phyloP scores from a whole-genome alignment of 805 yeast species.

The Wickerhamomyces bovis region DNA sequence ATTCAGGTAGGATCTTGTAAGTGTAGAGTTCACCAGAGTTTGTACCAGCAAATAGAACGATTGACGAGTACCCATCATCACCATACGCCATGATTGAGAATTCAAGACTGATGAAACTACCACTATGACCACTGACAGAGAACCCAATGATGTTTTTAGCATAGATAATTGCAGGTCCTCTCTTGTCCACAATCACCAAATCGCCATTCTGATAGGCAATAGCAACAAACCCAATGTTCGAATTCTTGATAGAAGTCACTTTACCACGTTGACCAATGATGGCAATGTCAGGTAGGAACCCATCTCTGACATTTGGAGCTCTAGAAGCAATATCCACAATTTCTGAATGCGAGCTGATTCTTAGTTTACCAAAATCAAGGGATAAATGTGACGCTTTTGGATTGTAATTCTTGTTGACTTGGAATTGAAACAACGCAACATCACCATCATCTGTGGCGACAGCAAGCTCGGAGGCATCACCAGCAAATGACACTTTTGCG shows the following conservation, averaged over 20 bases:
- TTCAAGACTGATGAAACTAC: constrained; percentile 52
- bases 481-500: constrained; percentile 62
- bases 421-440: constrained; percentile 69
- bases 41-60: constrained; percentile 72
- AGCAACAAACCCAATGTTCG: constrained; percentile 79
- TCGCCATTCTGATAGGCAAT: constrained; percentile 75
- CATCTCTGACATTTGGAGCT: constrained; percentile 48
- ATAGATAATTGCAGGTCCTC: constrained; percentile 69
- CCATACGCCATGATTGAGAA: constrained; percentile 68
- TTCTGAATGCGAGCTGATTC: constrained; percentile 23
- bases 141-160: constrained; percentile 29
- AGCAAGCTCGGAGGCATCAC: constrained; percentile 69
- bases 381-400: constrained; percentile 30
- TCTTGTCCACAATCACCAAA: constrained; percentile 65
- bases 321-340: constrained; percentile 49
- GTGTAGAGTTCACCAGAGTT: constrained; percentile 62
- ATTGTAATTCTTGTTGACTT: constrained; percentile 41
- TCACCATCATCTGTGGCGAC: constrained; percentile 67
- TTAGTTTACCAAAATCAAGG: constrained; percentile 24
- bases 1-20: constrained; percentile 59
- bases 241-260: constrained; percentile 59
- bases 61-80: constrained; percentile 65
- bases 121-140: constrained; percentile 20
- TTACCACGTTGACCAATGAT: constrained; percentile 39
- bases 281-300: constrained; percentile 52